Conservation (phyloP, 768 basidiomycete species). For the Leccinum aurantiacum region DNA sequence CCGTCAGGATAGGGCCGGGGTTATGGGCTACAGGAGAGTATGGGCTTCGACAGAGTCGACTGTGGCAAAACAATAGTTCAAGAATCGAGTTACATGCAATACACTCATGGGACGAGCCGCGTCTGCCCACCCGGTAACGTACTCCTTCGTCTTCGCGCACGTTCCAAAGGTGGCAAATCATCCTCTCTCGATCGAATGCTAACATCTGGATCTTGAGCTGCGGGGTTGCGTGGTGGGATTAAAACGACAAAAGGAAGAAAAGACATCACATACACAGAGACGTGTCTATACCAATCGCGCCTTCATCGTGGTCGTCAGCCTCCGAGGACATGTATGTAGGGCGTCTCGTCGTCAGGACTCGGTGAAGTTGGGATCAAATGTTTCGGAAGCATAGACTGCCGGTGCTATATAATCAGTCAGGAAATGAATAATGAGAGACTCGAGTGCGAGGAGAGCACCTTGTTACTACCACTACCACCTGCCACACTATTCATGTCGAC, state of each 20-base stretch:
- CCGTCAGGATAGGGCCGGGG: too few relatives aligned
- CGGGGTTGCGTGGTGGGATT: conserved; percentile 5
- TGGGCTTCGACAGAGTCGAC: too few relatives aligned
- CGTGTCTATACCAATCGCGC: conserved; percentile 25
- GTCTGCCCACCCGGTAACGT: conserved; percentile 34
- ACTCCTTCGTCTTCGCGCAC: conserved; percentile 54
- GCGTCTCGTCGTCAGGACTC: conserved; percentile 8
- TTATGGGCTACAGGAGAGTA: too few relatives aligned
- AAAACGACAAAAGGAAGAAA: conserved; percentile 2
- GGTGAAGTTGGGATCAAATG: conserved; percentile 41
- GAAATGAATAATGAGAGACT: background rate
- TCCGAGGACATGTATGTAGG: conserved; percentile 26
- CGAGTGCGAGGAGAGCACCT: conserved; percentile 43
- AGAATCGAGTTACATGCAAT: background rate
- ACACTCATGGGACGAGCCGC: conserved; percentile 20
- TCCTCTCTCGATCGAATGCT: conserved; percentile 43
- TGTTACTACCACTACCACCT: conserved; percentile 49
- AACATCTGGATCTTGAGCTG: conserved; percentile 27
- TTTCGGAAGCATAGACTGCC: conserved; percentile 72
- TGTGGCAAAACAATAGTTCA: background rate
- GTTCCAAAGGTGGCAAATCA: conserved; percentile 66
- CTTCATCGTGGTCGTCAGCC: conserved; percentile 31
- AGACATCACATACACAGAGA: conserved; percentile 24
- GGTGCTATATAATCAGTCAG: conserved; percentile 46
- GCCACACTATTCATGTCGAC: conserved; percentile 57